Evolutionary conservation across 2,329 filamentous ascomycete species (phyloP).

Genomic region (Celoporthe dispersa): DNA sequence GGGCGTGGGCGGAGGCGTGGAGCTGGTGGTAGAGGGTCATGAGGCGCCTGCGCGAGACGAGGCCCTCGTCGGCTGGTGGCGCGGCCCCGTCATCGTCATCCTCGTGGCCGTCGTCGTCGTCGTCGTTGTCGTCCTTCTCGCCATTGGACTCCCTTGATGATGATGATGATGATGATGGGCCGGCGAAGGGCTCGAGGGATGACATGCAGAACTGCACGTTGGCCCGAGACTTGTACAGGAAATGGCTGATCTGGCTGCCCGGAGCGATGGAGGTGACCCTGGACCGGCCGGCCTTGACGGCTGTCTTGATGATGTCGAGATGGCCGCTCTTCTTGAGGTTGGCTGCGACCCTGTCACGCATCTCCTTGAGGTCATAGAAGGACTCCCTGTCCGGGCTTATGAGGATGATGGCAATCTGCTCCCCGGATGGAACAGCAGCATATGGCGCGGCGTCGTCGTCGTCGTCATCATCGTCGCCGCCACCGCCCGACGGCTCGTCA

Average conservation of each 20-base stretch:
- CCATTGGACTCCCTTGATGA: not conserved
- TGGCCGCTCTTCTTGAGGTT: conserved; percentile 78
- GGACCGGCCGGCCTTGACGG: conserved; percentile 73
- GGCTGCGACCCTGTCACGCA: conserved; percentile 65
- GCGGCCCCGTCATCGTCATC: not conserved
- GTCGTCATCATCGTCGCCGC: conserved; percentile 34
- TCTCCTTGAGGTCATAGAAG: conserved; percentile 85
- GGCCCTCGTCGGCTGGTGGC: conserved; percentile 35
- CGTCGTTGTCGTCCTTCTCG: not conserved
- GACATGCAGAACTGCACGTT: conserved; percentile 98
- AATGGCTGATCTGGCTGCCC: conserved; percentile 82
- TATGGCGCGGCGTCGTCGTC: conserved; percentile 41
- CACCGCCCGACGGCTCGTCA: conserved; percentile 56
- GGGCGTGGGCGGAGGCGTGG: conserved; percentile 83
- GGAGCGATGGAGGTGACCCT: conserved; percentile 76
- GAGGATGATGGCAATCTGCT: conserved; percentile 87
- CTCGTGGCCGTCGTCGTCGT: conserved; percentile 30
- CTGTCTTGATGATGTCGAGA: conserved; percentile 73
- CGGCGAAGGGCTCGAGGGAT: conserved; percentile 73
- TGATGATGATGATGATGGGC: conserved; percentile 6
- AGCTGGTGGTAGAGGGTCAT: conserved; percentile 85
- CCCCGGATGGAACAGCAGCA: conserved; percentile 68
- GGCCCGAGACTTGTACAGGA: conserved; percentile 90
- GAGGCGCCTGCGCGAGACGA: conserved; percentile 69
- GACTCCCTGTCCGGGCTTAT: conserved; percentile 93